These are phyloP conservation scores for Sugiyamaella lignohabitans DNA, from an alignment of 805 yeast species.

Conservation along the genomic window DNA sequence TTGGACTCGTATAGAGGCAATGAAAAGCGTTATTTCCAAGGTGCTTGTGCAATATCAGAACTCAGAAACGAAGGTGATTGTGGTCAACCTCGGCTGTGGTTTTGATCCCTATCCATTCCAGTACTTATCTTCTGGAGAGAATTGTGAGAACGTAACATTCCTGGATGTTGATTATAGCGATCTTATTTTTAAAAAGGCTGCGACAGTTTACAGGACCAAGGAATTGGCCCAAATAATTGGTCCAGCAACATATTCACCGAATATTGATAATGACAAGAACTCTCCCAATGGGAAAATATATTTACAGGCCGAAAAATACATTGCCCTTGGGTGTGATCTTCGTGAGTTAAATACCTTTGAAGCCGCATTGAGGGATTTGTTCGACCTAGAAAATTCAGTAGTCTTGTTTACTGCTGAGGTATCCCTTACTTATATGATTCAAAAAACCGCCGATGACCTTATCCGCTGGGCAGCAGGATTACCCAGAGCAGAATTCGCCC, in stretches of 20 bases:
- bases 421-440: conserved; percentile 72
- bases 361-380: conserved; percentile 20
- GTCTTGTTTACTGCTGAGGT: conserved; percentile 71
- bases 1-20: conserved; percentile 72
- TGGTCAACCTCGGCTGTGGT: conserved; percentile 73
- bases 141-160: conserved; percentile 39
- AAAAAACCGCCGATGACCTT: conserved; percentile 56
- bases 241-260: background rate
- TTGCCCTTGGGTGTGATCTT: conserved; percentile 62
- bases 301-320: conserved; percentile 39
- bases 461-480: conserved; percentile 40
- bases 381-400: conserved; percentile 13
- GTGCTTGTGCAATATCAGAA: conserved; percentile 34
- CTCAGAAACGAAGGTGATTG: conserved; percentile 34
- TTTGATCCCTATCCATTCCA: conserved; percentile 59
- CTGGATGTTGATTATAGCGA: conserved; percentile 75
- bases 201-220: conserved; percentile 42
- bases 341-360: conserved; percentile 38
- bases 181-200: conserved; percentile 48
- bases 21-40: conserved; percentile 44
- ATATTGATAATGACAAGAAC: too few species aligned
- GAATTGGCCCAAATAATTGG: conserved; percentile 47
- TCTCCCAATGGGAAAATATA: too few species aligned
- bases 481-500: conserved; percentile 51
- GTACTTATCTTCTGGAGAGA: conserved; percentile 33